These are phyloP conservation scores for Penicillium sp. DNA, from an alignment of 2,329 filamentous ascomycete genomes.

Conservation along the genomic window DNA sequence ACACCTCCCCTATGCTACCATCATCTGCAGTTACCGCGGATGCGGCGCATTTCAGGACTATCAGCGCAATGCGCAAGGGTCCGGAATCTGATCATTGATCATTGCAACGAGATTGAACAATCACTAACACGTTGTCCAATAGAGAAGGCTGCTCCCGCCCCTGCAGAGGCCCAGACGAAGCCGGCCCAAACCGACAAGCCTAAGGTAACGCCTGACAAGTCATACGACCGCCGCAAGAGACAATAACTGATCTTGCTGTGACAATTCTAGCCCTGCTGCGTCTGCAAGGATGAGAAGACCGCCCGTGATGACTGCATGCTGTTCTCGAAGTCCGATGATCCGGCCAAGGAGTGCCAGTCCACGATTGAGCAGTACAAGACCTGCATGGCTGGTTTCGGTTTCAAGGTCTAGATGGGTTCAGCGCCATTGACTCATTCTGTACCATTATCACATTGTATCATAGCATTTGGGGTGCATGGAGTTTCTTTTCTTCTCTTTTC, in stretches of 20 bases:
- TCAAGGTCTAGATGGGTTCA: constrained; percentile 58
- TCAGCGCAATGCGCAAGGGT: constrained; percentile 17
- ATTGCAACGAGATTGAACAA: not conserved
- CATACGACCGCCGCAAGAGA: not conserved
- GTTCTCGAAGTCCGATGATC: constrained; percentile 83
- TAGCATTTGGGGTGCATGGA: constrained; percentile 28
- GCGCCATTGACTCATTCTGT: not conserved
- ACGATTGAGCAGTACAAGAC: constrained; percentile 83
- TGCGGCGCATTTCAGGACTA: constrained; percentile 8
- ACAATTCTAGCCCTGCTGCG: constrained; percentile 81
- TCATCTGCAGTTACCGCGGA: not conserved
- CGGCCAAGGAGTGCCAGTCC: constrained; percentile 76
- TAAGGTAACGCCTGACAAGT: constrained; percentile 40
- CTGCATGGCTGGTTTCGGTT: constrained; percentile 94
- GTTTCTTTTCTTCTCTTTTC: constrained; percentile 16
- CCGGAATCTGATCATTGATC: not conserved
- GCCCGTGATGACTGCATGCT: constrained; percentile 98
- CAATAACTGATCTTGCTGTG: constrained; percentile 4
- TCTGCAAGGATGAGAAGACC: constrained; percentile 94
- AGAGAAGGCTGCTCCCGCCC: constrained; percentile 28
- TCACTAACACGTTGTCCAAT: constrained; percentile 15
- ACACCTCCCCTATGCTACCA: constrained; percentile 4
- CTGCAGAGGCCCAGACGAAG: constrained; percentile 23
- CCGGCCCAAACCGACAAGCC: constrained; percentile 40
- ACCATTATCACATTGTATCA: constrained; percentile 18